phyloP scores from a whole-genome alignment of 2,329 filamentous ascomycete species.

The Lasiodiplodia sp. region DNA sequence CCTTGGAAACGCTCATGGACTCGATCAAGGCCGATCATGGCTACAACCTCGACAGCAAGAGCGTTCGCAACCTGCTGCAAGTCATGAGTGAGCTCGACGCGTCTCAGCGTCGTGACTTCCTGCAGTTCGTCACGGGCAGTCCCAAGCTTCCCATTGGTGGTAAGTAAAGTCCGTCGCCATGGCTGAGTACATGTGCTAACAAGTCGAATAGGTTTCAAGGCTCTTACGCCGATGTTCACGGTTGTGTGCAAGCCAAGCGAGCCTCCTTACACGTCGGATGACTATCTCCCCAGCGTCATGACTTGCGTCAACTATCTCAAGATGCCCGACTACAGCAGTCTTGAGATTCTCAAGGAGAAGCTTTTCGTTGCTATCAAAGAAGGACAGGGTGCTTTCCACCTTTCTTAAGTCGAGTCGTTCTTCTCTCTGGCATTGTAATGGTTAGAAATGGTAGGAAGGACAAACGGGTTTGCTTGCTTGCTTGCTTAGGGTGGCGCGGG shows the following conservation, averaged over 20 bases:
- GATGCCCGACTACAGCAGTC: constrained; percentile 87
- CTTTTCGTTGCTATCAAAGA: constrained; percentile 88
- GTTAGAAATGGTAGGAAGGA: constrained; percentile 20
- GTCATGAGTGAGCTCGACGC: constrained; percentile 87
- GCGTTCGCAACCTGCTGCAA: constrained; percentile 89
- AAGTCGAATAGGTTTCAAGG: constrained; percentile 79
- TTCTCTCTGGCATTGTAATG: constrained; percentile 25
- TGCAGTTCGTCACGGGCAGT: constrained; percentile 97
- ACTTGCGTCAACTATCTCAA: constrained; percentile 99
- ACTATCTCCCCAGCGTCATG: constrained; percentile 99
- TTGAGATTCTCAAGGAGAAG: constrained; percentile 79
- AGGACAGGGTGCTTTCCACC: constrained; percentile 96
- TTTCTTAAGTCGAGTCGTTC: constrained; percentile 66
- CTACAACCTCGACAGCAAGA: constrained; percentile 98
- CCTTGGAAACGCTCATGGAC: constrained; percentile 95
- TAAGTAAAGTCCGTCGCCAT: constrained; percentile 49
- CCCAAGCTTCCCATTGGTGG: constrained; percentile 98
- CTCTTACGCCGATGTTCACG: constrained; percentile 96
- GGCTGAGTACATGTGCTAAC: constrained; percentile 18
- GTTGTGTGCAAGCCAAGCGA: constrained; percentile 99
- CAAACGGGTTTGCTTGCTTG: not conserved
- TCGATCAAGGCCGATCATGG: constrained; percentile 99
- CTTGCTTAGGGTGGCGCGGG: constrained; percentile 12
- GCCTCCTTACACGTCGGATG: constrained; percentile 88
- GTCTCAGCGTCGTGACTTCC: constrained; percentile 84